These are phyloP conservation scores for Coemansia sp. DNA, from an alignment of 192 early-diverging fungal species.

Conservation along the genomic window DNA sequence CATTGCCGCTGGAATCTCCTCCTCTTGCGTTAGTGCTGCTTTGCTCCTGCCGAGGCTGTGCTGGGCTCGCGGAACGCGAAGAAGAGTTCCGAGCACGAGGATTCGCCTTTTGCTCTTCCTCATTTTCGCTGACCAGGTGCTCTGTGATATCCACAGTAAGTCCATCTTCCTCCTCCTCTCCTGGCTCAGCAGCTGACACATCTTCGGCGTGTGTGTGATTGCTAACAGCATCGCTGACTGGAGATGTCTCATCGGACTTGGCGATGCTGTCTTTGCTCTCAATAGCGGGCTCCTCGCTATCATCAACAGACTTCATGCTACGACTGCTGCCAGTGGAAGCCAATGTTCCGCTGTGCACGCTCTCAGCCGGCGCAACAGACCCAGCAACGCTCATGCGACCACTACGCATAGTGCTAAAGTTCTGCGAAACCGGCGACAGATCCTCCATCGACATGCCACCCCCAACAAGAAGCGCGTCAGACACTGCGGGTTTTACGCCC, in stretches of 20 bases:
- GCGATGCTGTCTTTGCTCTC: neutral
- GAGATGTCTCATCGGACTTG: neutral
- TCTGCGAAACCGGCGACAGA: constrained; percentile 19
- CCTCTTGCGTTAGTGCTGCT: neutral
- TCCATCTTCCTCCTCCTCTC: neutral
- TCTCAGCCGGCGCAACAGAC: constrained; percentile 37
- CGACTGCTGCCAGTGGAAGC: neutral
- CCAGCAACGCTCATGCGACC: constrained; percentile 42
- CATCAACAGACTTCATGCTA: neutral
- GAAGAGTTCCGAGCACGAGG: neutral
- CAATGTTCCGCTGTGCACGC: constrained; percentile 10
- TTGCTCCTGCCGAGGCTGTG: constrained; percentile 6
- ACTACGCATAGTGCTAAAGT: constrained; percentile 32
- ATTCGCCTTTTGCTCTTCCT: neutral
- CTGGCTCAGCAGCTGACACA: neutral
- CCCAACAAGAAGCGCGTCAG: constrained; percentile 34
- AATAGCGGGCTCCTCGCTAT: neutral
- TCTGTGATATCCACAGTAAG: no score
- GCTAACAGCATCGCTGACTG: no score
- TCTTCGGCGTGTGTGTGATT: neutral
- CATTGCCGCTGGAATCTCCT: neutral
- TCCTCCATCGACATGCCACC: constrained; percentile 50
- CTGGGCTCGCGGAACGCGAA: neutral
- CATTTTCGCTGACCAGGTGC: neutral
- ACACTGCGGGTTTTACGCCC: constrained; percentile 13